These are phyloP conservation scores for Claviceps sorghi DNA, from an alignment of 2,329 filamentous ascomycete genomes.

Conservation along the genomic window DNA sequence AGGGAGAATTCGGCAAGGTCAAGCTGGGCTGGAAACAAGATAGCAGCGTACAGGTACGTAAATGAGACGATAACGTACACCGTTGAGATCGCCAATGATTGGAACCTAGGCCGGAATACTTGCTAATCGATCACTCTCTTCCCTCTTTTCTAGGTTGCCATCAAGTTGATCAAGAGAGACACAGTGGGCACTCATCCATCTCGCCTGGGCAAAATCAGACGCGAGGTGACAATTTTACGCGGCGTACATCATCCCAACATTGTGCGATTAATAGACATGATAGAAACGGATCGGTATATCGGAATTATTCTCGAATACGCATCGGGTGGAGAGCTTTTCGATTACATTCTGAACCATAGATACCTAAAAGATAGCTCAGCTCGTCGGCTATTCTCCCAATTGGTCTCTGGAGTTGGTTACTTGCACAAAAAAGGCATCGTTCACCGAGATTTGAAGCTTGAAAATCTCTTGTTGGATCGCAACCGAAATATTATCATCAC, in stretches of 20 bases:
- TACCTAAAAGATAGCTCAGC: slow-evolving; percentile 92
- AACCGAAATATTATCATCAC: slow-evolving; percentile 99
- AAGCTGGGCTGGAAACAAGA: slow-evolving; percentile 98
- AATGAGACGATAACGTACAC: background rate
- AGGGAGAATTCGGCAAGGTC: slow-evolving; percentile 97
- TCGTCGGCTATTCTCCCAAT: slow-evolving; percentile 80
- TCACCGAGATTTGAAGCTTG: slow-evolving; percentile 88
- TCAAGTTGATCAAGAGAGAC: slow-evolving; percentile 93
- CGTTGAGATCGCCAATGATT: background rate
- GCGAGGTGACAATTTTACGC: slow-evolving; percentile 82
- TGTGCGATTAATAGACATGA: slow-evolving; percentile 93
- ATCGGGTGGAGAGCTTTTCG: slow-evolving; percentile 92
- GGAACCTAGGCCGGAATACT: background rate
- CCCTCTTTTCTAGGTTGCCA: slow-evolving; percentile 55
- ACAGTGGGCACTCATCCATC: slow-evolving; percentile 77
- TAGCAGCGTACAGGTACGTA: slow-evolving; percentile 61
- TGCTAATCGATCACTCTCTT: slow-evolving; percentile 8
- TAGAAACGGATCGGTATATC: slow-evolving; percentile 92
- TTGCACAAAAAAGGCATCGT: slow-evolving; percentile 98
- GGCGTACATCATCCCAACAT: slow-evolving; percentile 92
- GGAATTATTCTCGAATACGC: slow-evolving; percentile 98
- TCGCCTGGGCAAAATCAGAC: slow-evolving; percentile 88
- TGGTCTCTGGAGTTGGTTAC: slow-evolving; percentile 93
- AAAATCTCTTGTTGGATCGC: slow-evolving; percentile 86
- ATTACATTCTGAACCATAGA: slow-evolving; percentile 93